Base-by-base conservation (phyloP, 1,284 basidiomycete genomes). In the Wolfiporia cocos region DNA sequence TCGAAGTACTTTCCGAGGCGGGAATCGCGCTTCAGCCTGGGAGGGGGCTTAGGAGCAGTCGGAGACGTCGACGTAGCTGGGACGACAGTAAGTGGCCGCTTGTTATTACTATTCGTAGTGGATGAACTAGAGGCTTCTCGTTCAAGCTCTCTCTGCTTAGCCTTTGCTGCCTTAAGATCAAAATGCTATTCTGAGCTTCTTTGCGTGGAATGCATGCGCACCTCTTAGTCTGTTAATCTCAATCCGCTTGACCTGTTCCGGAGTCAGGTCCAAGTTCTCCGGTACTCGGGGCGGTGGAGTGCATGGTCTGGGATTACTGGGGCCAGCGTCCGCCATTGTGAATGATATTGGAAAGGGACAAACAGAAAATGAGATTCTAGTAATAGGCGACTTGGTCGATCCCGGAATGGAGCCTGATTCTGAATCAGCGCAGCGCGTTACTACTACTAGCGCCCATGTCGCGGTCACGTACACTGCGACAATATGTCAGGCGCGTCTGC, bases 1-100 rank as follows among this genome's bases (percentile, higher is more conserved):
- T 96, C 92, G 52, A 93, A 92, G 65, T 95, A 95, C 41, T 83
- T 91, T 21, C 87, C 87, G 1, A 90, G 67, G 21, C 85, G 73
- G 7, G 78, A 73, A 52, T 89, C 85, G 12, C 83, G 75, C 55
- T 76, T 76, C 42, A 89, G 66, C 23, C 81, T 79, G 43, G 72
- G 69, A 2, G 54, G 47, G 18, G 65, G 57, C 40, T 71, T 68
- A 1, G 74, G 65, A 1, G 63, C 71, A 5, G 85, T 83, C 0
- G 81, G 75, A 12, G 82, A 81, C 4, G 66, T 74, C 18, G 81
- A 81, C 7, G 58, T 62, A 11, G 74, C 74, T 32, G 78, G 67
- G 2, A 56, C 52, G n/a, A 65, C 58, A 7, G 48, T 52, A 1
- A 64, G 48, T 2, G 63, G 58, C 4, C 64, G 56, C 41, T 66